Evolutionary conservation across 139 green algal genomes (phyloP).

Genomic region (Haematococcus sp.): DNA sequence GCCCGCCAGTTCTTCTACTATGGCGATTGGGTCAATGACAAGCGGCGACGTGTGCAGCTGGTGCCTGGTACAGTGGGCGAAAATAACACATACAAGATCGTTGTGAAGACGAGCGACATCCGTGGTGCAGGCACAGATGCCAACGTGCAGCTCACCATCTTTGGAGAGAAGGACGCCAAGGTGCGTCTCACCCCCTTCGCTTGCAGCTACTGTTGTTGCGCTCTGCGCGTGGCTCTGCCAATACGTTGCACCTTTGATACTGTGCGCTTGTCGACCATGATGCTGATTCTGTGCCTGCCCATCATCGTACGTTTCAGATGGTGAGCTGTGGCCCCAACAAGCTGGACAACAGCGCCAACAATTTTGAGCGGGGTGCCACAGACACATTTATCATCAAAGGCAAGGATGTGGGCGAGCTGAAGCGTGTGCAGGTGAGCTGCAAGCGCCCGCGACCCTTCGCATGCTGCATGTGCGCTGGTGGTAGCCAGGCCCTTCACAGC

Average conservation of each 20-base stretch:
- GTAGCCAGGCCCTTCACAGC: too few relatives aligned
- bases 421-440: slow-evolving; percentile 23
- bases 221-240: too few relatives aligned
- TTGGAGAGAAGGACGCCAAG: slow-evolving; percentile 38
- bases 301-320: slow-evolving; percentile 1
- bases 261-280: too few relatives aligned
- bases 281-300: too few relatives aligned
- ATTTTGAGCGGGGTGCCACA: slow-evolving; percentile 35
- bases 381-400: slow-evolving; percentile 56
- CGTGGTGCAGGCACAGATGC: slow-evolving; percentile 59
- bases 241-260: too few relatives aligned
- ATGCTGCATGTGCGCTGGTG: too few relatives aligned
- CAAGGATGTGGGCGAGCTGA: slow-evolving; percentile 46
- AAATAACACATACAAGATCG: slow-evolving; percentile 49
- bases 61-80: slow-evolving; percentile 33
- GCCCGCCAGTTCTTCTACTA: slow-evolving; percentile 39
- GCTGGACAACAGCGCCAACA: slow-evolving; percentile 39
- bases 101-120: slow-evolving; percentile 50
- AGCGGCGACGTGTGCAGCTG: slow-evolving; percentile 43
- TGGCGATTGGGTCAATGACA: slow-evolving; percentile 47
- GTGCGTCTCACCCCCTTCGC: too few relatives aligned
- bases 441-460: too few relatives aligned
- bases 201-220: too few relatives aligned
- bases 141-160: slow-evolving; percentile 48
- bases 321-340: slow-evolving; percentile 25